A percentile compares a stretch with the other conserved stretches of the same genome.
phyloP scores from a whole-genome alignment of 1,139 yeast genomes.

The Sugiyamaella castrensis region DNA sequence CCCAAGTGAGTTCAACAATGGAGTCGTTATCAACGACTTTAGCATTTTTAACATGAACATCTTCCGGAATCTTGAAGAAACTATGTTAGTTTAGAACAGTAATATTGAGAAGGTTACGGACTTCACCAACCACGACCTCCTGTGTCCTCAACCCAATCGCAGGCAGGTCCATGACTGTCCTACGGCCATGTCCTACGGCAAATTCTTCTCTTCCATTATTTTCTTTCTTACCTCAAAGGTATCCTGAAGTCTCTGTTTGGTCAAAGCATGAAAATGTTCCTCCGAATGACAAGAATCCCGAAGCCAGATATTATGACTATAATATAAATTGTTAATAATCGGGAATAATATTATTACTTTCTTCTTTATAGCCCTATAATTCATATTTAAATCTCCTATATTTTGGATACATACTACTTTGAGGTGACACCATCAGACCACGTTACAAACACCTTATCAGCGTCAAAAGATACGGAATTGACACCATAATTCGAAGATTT shows the following conservation, averaged over 20 bases:
- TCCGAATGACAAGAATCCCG: conserved; percentile 68
- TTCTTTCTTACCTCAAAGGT: conserved; percentile 44
- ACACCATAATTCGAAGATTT: no score
- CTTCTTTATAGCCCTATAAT: not conserved
- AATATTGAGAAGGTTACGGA: no score
- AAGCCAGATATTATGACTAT: conserved; percentile 57
- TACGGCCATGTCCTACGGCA: no score
- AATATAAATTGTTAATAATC: not conserved
- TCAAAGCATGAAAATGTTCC: conserved; percentile 55
- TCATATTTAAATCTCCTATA: not conserved
- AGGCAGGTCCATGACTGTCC: no score
- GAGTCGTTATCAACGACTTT: conserved; percentile 23
- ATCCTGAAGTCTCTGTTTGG: conserved; percentile 63
- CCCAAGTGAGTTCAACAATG: conserved; percentile 44
- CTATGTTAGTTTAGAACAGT: not conserved
- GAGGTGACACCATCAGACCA: conserved; percentile 37
- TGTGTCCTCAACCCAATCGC: no score
- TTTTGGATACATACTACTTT: conserved; percentile 25
- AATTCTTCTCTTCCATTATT: no score
- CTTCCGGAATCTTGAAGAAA: conserved; percentile 41
- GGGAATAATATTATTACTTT: not conserved
- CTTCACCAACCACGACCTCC: no score
- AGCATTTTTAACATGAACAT: conserved; percentile 42
- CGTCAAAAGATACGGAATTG: conserved; percentile 21
- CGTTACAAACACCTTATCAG: conserved; percentile 30